Percentiles rank a stretch among this genome's conserved stretches.
These are phyloP conservation scores for Podaxis rugospora DNA, from an alignment of 768 basidiomycete genomes.

Conservation along the genomic window DNA sequence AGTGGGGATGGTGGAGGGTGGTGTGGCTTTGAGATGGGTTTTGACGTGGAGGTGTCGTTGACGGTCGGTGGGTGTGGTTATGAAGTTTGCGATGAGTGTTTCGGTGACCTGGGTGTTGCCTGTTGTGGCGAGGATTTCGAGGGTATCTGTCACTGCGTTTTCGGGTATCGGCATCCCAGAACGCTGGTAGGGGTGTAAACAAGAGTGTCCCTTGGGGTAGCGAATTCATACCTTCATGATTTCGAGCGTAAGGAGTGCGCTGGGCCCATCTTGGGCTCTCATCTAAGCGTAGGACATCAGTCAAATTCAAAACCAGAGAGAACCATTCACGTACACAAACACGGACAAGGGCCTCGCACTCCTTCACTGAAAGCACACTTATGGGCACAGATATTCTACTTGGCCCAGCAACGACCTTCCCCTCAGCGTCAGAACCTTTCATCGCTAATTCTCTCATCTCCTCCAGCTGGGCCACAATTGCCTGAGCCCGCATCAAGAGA, in stretches of 20 bases:
- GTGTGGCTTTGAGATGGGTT: slow-evolving; percentile 50
- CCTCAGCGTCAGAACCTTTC: slow-evolving; percentile 8
- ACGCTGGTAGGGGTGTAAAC: slow-evolving; percentile 26
- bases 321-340: slow-evolving; percentile 35
- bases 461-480: slow-evolving; percentile 30
- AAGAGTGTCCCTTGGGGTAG: background rate
- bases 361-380: slow-evolving; percentile 41
- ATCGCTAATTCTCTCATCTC: slow-evolving; percentile 18
- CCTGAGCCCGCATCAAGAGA: slow-evolving; percentile 29
- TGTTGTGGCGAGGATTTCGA: slow-evolving; percentile 43
- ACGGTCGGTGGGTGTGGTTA: slow-evolving; percentile 29
- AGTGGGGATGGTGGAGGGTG: slow-evolving; percentile 47
- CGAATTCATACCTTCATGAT: slow-evolving; percentile 46
- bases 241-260: slow-evolving; percentile 45
- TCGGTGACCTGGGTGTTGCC: slow-evolving; percentile 47
- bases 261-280: slow-evolving; percentile 37
- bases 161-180: slow-evolving; percentile 38
- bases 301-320: slow-evolving; percentile 1
- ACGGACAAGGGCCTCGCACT: slow-evolving; percentile 55
- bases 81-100: slow-evolving; percentile 18
- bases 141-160: slow-evolving; percentile 38
- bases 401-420: slow-evolving; percentile 9
- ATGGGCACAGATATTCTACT: slow-evolving; percentile 28
- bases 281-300: slow-evolving; percentile 31
- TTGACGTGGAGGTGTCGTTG: slow-evolving; percentile 75